Evolutionary conservation across 1,284 basidiomycete species (phyloP), one percentile per base, ranked within the genome.

Genomic region (Ceratobasidium sp.): DNA sequence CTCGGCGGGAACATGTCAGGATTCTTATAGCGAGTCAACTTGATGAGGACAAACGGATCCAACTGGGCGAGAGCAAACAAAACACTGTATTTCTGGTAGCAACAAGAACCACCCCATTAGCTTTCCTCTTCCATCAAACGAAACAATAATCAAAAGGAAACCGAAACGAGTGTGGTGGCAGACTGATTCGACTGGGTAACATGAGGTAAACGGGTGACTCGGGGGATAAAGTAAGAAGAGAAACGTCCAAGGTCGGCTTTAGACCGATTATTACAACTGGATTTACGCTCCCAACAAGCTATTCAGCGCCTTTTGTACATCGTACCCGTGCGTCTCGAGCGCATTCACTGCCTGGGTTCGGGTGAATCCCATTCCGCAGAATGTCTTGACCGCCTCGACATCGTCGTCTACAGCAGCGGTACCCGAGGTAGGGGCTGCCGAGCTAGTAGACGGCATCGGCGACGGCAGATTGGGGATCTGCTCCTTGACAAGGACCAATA

Each of bases 291-390:
- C 70, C 25, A 93, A 79, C 69, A 93, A 78, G 73, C 83, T 87
- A 77, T 93, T 91, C 64, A 92, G 79, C 27, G 92, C 90, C 72
- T 82, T 84, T 75, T 83, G 86, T 40, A 93, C 82, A 75, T 93
- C 88, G 75, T 93, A 93, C 69, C 85, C 86, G 75, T 88, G 81
- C 60, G 74, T 75, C 78, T 94, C 92, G 15, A 94, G 81, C 20
- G 92, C 91, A 29, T 81, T 82, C 6, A 94, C 84, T 0, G 90
- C 90, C 76, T 93, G 87, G n/a, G 81, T 78, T 55, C 92, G 85
- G 73, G 84, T 88, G 81, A 94, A 94, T 42, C 93, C 92, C 92
- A 94, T 94, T 32, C 82, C 84, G 55, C 85, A 85, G 50, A 94
- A 80, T 74, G 89, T 87, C 76, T 90, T 93, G 35, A 94, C 90